Evolutionary conservation across 2,329 filamentous ascomycete species (phyloP).

Genomic region (Diaporthe aspalathi): DNA sequence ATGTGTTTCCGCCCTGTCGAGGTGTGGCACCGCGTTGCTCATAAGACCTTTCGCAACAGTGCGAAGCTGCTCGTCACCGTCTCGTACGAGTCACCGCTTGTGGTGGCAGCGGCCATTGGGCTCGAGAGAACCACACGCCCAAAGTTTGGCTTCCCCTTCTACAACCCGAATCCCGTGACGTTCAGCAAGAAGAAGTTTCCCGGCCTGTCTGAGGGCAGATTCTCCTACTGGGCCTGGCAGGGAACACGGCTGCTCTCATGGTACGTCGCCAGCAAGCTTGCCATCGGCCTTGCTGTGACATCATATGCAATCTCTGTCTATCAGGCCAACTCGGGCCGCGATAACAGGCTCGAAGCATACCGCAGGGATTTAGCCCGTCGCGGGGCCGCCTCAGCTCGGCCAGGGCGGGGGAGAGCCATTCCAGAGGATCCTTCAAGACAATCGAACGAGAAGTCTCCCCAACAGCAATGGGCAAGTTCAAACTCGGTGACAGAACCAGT

Average conservation of each 20-base stretch:
- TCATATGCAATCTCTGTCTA: constrained; percentile 45
- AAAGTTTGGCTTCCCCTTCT: constrained; percentile 56
- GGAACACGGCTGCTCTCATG: constrained; percentile 50
- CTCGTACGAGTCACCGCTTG: constrained; percentile 46
- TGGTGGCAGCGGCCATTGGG: constrained; percentile 42
- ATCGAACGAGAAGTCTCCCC: background rate
- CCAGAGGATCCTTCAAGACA: background rate
- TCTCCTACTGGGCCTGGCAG: constrained; percentile 52
- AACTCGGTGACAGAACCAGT: background rate
- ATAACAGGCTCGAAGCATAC: constrained; percentile 35
- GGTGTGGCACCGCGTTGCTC: background rate
- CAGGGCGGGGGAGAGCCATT: background rate
- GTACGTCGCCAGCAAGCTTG: constrained; percentile 44
- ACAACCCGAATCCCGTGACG: constrained; percentile 47
- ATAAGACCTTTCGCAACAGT: constrained; percentile 37
- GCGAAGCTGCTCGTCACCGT: constrained; percentile 45
- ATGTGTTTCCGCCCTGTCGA: background rate
- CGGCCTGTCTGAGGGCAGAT: constrained; percentile 43
- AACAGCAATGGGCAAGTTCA: constrained; percentile 8
- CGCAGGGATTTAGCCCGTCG: constrained; percentile 22
- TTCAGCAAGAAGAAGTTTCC: constrained; percentile 50
- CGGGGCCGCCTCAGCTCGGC: background rate
- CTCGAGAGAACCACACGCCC: constrained; percentile 45
- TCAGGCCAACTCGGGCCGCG: constrained; percentile 8
- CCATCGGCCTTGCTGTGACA: constrained; percentile 45